Evolutionary conservation across 495 filamentous ascomycete species (phyloP).

Genomic region (Hypoxylon fragiforme): DNA sequence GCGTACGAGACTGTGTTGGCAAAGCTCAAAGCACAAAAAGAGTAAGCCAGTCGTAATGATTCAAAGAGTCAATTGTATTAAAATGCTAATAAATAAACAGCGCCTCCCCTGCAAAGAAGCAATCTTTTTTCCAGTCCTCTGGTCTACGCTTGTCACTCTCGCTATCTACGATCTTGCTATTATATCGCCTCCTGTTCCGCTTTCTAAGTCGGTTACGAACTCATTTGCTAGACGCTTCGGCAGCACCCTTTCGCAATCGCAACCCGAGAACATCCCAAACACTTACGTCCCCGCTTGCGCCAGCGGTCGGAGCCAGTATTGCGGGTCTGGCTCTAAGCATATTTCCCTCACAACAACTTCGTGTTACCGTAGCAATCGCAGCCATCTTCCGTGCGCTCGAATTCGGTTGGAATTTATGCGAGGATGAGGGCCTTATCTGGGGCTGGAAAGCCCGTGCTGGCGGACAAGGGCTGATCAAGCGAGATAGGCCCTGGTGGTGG

Average conservation of each 20-base stretch:
- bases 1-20: conserved; percentile 63
- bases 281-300: conserved; percentile 80
- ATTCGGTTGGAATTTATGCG: conserved; percentile 80
- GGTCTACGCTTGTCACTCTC: conserved; percentile 79
- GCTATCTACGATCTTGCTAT: conserved; percentile 78
- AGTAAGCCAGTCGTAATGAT: conserved; percentile 37
- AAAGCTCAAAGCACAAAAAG: conserved; percentile 45
- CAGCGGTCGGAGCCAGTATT: conserved; percentile 83
- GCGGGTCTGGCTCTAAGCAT: conserved; percentile 82
- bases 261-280: conserved; percentile 75
- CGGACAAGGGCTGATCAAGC: conserved; percentile 43
- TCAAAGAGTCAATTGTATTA: background rate
- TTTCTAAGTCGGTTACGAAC: conserved; percentile 82
- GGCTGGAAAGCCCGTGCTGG: conserved; percentile 48
- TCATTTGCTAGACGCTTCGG: conserved; percentile 73
- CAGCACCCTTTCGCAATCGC: conserved; percentile 73
- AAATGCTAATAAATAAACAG: conserved; percentile 20
- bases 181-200: conserved; percentile 86
- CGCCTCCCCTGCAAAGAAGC: conserved; percentile 41
- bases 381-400: conserved; percentile 77
- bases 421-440: conserved; percentile 78
- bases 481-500: conserved; percentile 77
- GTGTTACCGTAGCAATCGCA: conserved; percentile 80
- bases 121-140: conserved; percentile 65
- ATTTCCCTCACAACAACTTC: conserved; percentile 73